Evolutionary conservation across 495 filamentous ascomycete genomes (phyloP).

Genomic region (Aspergillus olivimuriae): DNA sequence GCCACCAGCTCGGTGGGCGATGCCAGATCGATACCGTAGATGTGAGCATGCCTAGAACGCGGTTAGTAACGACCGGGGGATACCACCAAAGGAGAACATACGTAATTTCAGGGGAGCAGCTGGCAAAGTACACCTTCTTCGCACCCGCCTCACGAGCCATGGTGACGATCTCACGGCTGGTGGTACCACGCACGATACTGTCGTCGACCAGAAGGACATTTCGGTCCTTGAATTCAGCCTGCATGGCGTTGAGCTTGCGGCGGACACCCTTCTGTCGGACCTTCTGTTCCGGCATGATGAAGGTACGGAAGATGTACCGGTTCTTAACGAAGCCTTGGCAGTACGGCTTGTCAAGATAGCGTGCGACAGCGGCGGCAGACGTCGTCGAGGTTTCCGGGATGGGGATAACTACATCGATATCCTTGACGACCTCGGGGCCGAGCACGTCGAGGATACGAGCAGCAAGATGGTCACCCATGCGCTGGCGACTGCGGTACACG

Average conservation of each 20-base stretch:
- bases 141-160: conserved; percentile 93
- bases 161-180: conserved; percentile 80
- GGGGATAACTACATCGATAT: conserved; percentile 88
- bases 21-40: conserved; percentile 89
- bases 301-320: conserved; percentile 91
- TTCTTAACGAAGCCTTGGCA: conserved; percentile 90
- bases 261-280: conserved; percentile 62
- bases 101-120: conserved; percentile 81
- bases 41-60: conserved; percentile 49
- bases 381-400: conserved; percentile 86
- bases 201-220: conserved; percentile 88
- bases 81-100: conserved; percentile 16
- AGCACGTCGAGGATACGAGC: conserved; percentile 69
- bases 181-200: conserved; percentile 90
- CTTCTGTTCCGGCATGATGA: conserved; percentile 89
- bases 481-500: conserved; percentile 80
- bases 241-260: conserved; percentile 69
- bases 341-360: conserved; percentile 71
- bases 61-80: conserved; percentile 14
- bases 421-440: conserved; percentile 65
- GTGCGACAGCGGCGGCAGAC: conserved; percentile 73
- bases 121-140: conserved; percentile 83
- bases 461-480: conserved; percentile 87
- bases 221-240: conserved; percentile 76
- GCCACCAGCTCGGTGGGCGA: conserved; percentile 79